Conservation (phyloP, 352 stramenopile genomes). For the Pythium sukuiense region DNA sequence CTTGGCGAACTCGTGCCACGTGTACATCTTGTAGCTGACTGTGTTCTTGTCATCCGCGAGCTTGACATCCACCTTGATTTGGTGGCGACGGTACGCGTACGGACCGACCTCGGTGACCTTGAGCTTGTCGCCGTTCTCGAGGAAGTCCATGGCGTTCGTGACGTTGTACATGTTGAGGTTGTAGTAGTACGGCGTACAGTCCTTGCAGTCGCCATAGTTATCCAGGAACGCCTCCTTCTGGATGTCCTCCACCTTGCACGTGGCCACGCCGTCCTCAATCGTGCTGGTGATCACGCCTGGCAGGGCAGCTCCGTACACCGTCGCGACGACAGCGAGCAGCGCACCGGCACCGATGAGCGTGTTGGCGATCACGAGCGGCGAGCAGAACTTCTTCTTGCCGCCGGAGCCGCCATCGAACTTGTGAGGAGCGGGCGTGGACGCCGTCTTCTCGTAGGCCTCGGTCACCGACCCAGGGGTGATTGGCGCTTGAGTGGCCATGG, state of each 20-base stretch:
- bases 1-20: conserved; percentile 58
- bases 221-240: conserved; percentile 49
- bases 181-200: conserved; percentile 78
- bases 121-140: conserved; percentile 51
- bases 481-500: neutral
- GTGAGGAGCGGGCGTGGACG: conserved; percentile 8
- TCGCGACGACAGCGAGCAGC: conserved; percentile 39
- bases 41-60: conserved; percentile 47
- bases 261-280: conserved; percentile 42
- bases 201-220: conserved; percentile 69
- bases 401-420: neutral
- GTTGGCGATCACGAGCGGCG: conserved; percentile 30
- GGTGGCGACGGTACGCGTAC: conserved; percentile 65
- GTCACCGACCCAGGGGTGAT: conserved; percentile 25
- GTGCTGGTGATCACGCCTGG: conserved; percentile 40
- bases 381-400: conserved; percentile 11
- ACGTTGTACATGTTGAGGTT: conserved; percentile 70
- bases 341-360: conserved; percentile 36
- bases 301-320: conserved; percentile 55
- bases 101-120: conserved; percentile 63
- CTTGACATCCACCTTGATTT: conserved; percentile 62
- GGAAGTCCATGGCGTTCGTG: conserved; percentile 68
- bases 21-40: conserved; percentile 79
- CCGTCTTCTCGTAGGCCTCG: conserved; percentile 28
- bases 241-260: conserved; percentile 41